These are phyloP conservation scores for Rhizomucor miehei DNA, from an alignment of 371 early-diverging fungal species.

Conservation along the genomic window DNA sequence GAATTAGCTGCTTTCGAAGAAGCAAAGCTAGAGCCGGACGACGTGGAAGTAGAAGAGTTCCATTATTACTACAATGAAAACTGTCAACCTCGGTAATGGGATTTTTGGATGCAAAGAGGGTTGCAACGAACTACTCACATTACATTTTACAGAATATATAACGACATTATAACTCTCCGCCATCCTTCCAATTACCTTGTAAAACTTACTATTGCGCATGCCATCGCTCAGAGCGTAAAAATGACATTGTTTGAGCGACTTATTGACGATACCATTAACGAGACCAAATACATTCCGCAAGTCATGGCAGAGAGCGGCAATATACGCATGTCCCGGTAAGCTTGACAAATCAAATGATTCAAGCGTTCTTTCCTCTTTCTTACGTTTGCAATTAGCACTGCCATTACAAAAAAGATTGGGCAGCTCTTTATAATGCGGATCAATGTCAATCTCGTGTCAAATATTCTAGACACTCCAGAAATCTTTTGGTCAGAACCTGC, in stretches of 20 bases:
- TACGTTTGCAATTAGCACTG: slow-evolving; percentile 30
- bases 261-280: slow-evolving; percentile 81
- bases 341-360: neutral
- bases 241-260: slow-evolving; percentile 80
- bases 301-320: slow-evolving; percentile 81
- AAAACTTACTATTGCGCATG: slow-evolving; percentile 80
- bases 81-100: slow-evolving; percentile 62
- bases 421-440: slow-evolving; percentile 84
- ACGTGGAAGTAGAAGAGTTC: slow-evolving; percentile 90
- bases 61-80: slow-evolving; percentile 81
- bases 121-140: too few relatives aligned
- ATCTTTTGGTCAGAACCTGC: slow-evolving; percentile 87
- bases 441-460: slow-evolving; percentile 84
- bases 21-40: slow-evolving; percentile 61
- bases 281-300: slow-evolving; percentile 83
- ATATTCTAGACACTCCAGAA: slow-evolving; percentile 84
- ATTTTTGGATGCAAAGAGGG: too few relatives aligned
- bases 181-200: slow-evolving; percentile 54
- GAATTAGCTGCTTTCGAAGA: slow-evolving; percentile 69
- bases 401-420: slow-evolving; percentile 64
- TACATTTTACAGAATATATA: slow-evolving; percentile 32
- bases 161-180: slow-evolving; percentile 57
- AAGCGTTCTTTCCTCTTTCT: neutral
- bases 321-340: slow-evolving; percentile 68
- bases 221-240: slow-evolving; percentile 86